These are phyloP conservation scores for Elongisporangium undulatum DNA, from an alignment of 352 stramenopile genomes.

Conservation along the genomic window DNA sequence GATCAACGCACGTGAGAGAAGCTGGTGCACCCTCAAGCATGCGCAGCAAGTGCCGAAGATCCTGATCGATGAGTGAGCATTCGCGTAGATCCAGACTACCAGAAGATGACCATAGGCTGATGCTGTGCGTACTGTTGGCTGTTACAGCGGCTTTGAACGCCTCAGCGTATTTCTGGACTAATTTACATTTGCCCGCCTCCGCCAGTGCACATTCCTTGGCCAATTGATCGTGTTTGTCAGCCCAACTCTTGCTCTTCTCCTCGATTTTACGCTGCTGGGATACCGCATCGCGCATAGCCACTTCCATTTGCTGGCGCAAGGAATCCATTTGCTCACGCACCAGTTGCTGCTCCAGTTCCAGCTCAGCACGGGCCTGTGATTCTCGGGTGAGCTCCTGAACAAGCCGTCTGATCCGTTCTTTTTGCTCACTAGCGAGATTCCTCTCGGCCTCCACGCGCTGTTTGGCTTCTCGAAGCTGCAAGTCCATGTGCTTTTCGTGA, in stretches of 20 bases:
- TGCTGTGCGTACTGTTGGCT: not conserved
- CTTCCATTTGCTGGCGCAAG: conserved; percentile 31
- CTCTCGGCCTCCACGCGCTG: conserved; percentile 28
- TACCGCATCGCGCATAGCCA: conserved; percentile 24
- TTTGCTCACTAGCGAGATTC: conserved; percentile 32
- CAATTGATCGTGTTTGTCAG: conserved; percentile 26
- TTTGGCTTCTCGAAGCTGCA: conserved; percentile 30
- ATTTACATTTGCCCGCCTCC: conserved; percentile 39
- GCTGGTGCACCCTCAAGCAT: conserved; percentile 24
- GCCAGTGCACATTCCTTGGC: conserved; percentile 33
- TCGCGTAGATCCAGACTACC: conserved; percentile 37
- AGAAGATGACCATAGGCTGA: conserved; percentile 3
- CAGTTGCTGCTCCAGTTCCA: conserved; percentile 43
- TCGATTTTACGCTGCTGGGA: conserved; percentile 30
- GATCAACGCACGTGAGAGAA: conserved; percentile 32
- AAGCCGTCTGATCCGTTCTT: conserved; percentile 48
- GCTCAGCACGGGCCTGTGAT: conserved; percentile 34
- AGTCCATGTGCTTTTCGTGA: conserved; percentile 36
- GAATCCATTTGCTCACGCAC: conserved; percentile 38
- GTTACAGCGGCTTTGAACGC: conserved; percentile 10
- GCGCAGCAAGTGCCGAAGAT: conserved; percentile 34
- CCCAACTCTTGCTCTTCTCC: conserved; percentile 22
- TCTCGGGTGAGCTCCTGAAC: conserved; percentile 49
- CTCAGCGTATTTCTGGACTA: conserved; percentile 32
- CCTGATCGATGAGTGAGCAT: conserved; percentile 49